Evolutionary conservation across 2,329 filamentous ascomycete species (phyloP).

Genomic region (Colletotrichum sp.): DNA sequence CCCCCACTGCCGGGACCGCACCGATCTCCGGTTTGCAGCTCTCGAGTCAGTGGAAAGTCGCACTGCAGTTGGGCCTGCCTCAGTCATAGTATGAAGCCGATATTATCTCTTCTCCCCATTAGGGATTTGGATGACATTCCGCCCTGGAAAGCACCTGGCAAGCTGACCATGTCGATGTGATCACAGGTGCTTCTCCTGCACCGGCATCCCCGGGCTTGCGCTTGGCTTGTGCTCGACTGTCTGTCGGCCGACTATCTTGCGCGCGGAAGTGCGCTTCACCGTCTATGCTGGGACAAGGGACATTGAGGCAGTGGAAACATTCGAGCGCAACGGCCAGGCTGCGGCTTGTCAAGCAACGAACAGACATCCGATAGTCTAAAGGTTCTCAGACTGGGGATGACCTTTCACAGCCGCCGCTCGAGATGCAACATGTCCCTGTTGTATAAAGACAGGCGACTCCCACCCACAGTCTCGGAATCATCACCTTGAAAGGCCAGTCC

Average conservation of each 20-base stretch:
- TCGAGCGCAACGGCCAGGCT: background rate
- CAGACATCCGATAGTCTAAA: background rate
- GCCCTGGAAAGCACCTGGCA: background rate
- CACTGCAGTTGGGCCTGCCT: background rate
- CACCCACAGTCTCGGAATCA: background rate
- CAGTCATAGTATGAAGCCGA: background rate
- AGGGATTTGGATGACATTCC: background rate
- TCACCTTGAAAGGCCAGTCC: conserved; percentile 4
- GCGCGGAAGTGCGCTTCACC: background rate
- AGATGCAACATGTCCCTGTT: background rate
- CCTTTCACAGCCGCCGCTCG: background rate
- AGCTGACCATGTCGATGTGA: background rate
- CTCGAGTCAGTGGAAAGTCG: conserved; percentile 8
- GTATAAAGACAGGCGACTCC: conserved; percentile 9
- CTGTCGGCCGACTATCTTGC: background rate
- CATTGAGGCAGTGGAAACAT: background rate
- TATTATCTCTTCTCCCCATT: background rate
- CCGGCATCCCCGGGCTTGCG: background rate
- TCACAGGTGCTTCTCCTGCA: background rate
- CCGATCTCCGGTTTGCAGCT: background rate
- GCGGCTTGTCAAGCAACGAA: background rate
- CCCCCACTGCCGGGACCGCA: conserved; percentile 2
- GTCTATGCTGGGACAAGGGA: background rate
- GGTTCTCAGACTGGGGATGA: background rate
- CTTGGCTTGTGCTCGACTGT: background rate